Conservation (phyloP, 305 asterid genomes). For the Caryopteris hybrid region DNA sequence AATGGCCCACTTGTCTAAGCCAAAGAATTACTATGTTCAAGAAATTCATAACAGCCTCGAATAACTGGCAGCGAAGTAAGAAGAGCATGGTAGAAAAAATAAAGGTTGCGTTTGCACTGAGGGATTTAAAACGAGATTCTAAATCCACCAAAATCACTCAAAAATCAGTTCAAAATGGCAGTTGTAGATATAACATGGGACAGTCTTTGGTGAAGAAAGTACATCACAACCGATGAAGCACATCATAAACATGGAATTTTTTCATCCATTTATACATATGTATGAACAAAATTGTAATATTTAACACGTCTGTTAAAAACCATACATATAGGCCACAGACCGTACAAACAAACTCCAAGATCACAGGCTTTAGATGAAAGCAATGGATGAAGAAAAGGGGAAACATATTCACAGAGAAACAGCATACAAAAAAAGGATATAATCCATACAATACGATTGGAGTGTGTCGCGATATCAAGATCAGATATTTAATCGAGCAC, state of each 20-base stretch:
- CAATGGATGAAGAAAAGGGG: no score
- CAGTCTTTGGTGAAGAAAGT: no score
- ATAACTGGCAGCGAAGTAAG: background rate
- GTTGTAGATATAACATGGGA: no score
- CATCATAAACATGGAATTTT: no score
- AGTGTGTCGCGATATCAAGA: background rate
- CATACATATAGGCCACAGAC: no score
- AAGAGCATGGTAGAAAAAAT: background rate
- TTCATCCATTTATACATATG: no score
- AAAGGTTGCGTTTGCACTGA: background rate
- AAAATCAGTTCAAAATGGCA: background rate
- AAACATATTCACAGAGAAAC: background rate
- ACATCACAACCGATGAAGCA: no score
- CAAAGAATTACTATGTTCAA: background rate
- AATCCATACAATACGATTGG: background rate
- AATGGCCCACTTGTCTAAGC: background rate
- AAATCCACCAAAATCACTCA: background rate
- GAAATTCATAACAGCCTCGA: background rate
- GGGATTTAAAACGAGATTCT: background rate
- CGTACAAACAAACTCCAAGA: no score
- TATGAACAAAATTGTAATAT: no score
- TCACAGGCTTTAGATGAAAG: no score
- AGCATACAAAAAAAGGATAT: background rate
- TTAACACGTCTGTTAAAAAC: no score
- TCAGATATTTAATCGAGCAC: slow-evolving; percentile 21